Evolutionary conservation across 1,139 yeast species (phyloP).

Genomic region (Scheffersomyces lignicola): DNA sequence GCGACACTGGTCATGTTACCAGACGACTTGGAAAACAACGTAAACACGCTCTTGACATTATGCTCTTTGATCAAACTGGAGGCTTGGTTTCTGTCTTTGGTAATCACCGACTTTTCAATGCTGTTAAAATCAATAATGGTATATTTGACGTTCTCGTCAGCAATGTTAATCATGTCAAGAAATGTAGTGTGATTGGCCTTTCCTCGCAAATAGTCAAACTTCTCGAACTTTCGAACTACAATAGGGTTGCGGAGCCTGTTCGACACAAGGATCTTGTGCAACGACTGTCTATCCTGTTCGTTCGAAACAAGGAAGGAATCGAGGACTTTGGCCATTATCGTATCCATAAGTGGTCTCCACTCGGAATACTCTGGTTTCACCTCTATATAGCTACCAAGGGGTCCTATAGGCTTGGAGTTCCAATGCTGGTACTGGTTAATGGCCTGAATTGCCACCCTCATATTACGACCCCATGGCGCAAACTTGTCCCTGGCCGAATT

Average conservation of each 20-base stretch:
- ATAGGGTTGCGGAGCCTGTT: conserved; percentile 34
- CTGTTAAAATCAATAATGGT: conserved; percentile 64
- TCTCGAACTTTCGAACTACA: conserved; percentile 56
- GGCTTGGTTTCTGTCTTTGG: conserved; percentile 53
- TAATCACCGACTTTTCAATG: conserved; percentile 61
- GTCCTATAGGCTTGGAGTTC: conserved; percentile 68
- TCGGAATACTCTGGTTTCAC: conserved; percentile 54
- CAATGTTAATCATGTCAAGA: conserved; percentile 59
- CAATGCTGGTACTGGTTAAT: conserved; percentile 41
- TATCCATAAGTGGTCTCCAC: conserved; percentile 67
- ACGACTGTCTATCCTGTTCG: conserved; percentile 55
- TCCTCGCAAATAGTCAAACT: conserved; percentile 49
- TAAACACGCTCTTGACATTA: conserved; percentile 50
- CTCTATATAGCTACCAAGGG: conserved; percentile 65
- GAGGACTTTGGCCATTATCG: conserved; percentile 44
- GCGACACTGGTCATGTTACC: conserved; percentile 43
- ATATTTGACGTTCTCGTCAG: conserved; percentile 54
- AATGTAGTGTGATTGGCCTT: conserved; percentile 42
- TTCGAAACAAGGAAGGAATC: conserved; percentile 69
- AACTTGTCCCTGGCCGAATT: conserved; percentile 25
- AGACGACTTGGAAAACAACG: conserved; percentile 40
- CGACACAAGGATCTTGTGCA: conserved; percentile 45
- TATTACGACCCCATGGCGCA: conserved; percentile 50
- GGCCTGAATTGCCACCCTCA: conserved; percentile 40
- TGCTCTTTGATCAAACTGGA: conserved; percentile 29